Base-by-base conservation (phyloP, 1,284 basidiomycete species). In the Inonotus obliquus region DNA sequence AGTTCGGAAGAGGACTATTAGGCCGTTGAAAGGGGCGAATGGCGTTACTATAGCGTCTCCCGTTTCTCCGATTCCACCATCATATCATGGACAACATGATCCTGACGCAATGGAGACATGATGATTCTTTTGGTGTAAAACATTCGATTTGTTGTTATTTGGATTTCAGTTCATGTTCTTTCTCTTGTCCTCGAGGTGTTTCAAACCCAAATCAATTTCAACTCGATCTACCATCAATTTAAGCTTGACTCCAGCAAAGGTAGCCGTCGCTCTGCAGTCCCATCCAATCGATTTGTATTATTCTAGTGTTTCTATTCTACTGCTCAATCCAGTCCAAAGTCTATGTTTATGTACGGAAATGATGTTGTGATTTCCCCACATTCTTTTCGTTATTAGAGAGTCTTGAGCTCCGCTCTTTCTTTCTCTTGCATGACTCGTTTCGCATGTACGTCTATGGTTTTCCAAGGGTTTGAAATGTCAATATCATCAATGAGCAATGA, bases 341-440 rank as follows among this genome's bases (percentile, higher is more conserved):
- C 17, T 29, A 39, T 27, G 17, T n/a, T 27, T 38, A 45, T 10
- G 17, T 57, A 38, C 27, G 25, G 23, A 29, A 35, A n/a, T 52
- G 45, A n/a, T n/a, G n/a, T n/a, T n/a, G n/a, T n/a, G n/a, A n/a
- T 54, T 35, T 38, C 32, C 9, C 9, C 32, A 4, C 9, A 4
- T 44, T 44, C 19, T 44, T 6, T 44, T 17, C 21, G 32, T 23
- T 45, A 23, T 61, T 81, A 92, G 65, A 93, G 72, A 60, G 83
- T 82, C 73, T 92, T 93, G 70, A 92, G 82, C 69, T 84, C 85
- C 35, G 89, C 87, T 73, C 86, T 91, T 74, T 92, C 87, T 70
- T 90, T 88, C 72, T 92, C 91, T 66, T 87, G 81, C 27, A 90
- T 76, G 29, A 92, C 86, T 21, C 83, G 81, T 72, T 92, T 93